Evolutionary conservation across 768 basidiomycete species (phyloP), one percentile per base, ranked within the genome.

Genomic region (Pulveroboletus sp.): DNA sequence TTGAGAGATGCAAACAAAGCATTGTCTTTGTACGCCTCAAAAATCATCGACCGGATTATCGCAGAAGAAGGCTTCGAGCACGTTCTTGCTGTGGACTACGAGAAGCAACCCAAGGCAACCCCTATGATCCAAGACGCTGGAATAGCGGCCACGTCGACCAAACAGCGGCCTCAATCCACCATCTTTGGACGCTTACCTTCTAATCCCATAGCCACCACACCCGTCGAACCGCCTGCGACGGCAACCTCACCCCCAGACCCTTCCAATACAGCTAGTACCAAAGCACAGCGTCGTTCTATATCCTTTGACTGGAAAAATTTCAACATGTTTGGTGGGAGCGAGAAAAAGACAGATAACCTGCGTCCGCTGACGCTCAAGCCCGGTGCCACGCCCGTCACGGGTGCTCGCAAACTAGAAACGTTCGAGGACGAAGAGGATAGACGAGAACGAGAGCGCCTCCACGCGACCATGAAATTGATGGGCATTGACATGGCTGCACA

Each of bases 1-100:
- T 80, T 98, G 68, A 90, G 87, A 65, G 94, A 97, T 64, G 92
- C 92, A 37, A 97, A 97, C 75, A 95, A 95, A 67, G 94, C 94
- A 1, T 74, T 98, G 12, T 92, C 92, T 16, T 71, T 97, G 34
- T 98, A 98, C 62, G 93, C 94, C 5, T 93, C 91, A 39, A 98
- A 97, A 76, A 98, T 98, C 57, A 90, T 98, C 61, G 95, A 98
- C 72, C 83, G 94, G 38, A 97, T 98, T 63, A 95, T 97, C 59
- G 80, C 88, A 1, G 88, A 94, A 67, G 94, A 97, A 69, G 94
- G 94, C 20, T 97, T 95, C 70, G 95, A 98, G 68, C 92, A 95
- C 59, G 89, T 98, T 46, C 81, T 97, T 31, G 90, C 94, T n/a
- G 85, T 81, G 38, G 94, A 97, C 67, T 95, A 90, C 58, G 87